These are phyloP conservation scores for Coemansia sp. DNA, from an alignment of 192 early-diverging fungal species.

Conservation along the genomic window DNA sequence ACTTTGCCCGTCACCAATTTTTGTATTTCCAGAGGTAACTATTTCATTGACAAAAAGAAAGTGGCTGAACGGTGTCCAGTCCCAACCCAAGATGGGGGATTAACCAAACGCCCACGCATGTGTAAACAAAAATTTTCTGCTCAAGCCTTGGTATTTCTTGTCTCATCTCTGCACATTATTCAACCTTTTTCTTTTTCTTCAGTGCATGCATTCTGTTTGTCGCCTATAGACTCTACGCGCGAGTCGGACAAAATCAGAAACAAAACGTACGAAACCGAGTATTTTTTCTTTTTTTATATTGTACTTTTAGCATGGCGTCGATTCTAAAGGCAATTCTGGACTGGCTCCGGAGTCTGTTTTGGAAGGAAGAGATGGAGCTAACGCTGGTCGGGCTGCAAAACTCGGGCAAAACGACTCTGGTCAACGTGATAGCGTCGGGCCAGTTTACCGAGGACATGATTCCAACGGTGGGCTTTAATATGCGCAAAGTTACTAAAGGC, in stretches of 20 bases:
- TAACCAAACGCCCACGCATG: constrained; percentile 2
- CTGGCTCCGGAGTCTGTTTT: constrained; percentile 81
- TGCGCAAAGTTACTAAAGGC: constrained; percentile 92
- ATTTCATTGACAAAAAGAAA: too few species aligned
- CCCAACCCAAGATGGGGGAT: constrained; percentile 3
- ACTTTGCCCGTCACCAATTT: background rate
- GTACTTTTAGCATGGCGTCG: constrained; percentile 43
- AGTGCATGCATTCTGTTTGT: constrained; percentile 8
- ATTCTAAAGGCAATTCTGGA: constrained; percentile 49
- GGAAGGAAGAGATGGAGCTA: constrained; percentile 88
- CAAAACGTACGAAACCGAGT: background rate
- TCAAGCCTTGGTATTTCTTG: background rate
- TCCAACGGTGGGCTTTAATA: constrained; percentile 99
- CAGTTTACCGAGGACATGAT: constrained; percentile 88
- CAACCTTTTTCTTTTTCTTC: background rate
- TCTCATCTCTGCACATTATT: constrained; percentile 4
- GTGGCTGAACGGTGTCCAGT: too few species aligned
- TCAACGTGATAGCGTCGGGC: constrained; percentile 84
- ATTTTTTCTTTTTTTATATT: background rate
- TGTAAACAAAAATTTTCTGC: constrained; percentile 7
- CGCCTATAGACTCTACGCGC: background rate
- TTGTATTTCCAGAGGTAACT: constrained; percentile 5
- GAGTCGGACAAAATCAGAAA: background rate
- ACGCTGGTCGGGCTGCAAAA: constrained; percentile 86
- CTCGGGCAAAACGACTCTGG: constrained; percentile 83